These are phyloP conservation scores for Glycyrrhiza uralensis DNA, from an alignment of 306 rosid genomes.

Conservation along the genomic window DNA sequence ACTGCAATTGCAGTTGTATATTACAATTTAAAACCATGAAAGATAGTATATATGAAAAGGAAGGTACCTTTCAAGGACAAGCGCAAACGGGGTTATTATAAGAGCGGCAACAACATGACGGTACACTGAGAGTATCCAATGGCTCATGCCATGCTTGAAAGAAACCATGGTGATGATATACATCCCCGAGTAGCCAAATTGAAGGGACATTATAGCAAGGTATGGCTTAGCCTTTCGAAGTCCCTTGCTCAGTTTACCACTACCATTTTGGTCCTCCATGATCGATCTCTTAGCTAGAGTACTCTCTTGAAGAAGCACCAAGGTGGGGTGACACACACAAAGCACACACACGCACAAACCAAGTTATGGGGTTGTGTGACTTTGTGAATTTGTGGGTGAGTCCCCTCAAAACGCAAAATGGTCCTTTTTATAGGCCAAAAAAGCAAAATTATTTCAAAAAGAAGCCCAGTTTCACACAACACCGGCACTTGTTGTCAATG, in stretches of 20 bases:
- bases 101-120: constrained; percentile 79
- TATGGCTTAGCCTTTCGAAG: constrained; percentile 61
- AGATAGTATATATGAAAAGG: no score
- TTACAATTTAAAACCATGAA: no score
- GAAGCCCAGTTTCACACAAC: constrained; percentile 35
- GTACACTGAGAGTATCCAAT: constrained; percentile 77
- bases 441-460: constrained; percentile 14
- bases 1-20: no score
- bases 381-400: constrained; percentile 40
- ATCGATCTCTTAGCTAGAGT: constrained; percentile 14
- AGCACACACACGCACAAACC: constrained; percentile 8
- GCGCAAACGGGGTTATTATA: constrained; percentile 72
- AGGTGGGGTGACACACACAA: constrained; percentile 16
- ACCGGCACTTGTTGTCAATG: constrained; percentile 33
- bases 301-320: background rate
- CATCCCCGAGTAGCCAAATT: constrained; percentile 94
- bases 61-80: constrained; percentile 71
- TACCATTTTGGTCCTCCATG: constrained; percentile 46
- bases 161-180: constrained; percentile 83
- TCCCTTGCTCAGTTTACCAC: constrained; percentile 14
- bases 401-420: constrained; percentile 11
- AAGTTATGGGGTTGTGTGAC: background rate
- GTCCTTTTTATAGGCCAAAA: constrained; percentile 34
- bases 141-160: constrained; percentile 88
- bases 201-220: constrained; percentile 81